Percentiles rank a stretch among this genome's conserved stretches.
These are phyloP conservation scores for Brassica rapa DNA, from an alignment of 345 rosid genomes.

Conservation along the genomic window DNA sequence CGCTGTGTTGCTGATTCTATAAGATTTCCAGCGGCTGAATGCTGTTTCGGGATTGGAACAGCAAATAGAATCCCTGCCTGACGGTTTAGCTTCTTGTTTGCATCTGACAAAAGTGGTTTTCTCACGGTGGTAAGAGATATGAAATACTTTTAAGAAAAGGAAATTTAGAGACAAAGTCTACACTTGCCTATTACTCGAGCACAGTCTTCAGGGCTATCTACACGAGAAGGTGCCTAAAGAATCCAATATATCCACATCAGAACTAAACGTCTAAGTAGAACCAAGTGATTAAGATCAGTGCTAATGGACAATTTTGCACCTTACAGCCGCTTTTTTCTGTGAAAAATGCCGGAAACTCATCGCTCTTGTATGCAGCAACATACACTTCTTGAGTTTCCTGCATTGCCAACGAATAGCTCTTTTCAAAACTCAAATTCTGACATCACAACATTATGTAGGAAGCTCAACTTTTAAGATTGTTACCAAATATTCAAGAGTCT, in stretches of 20 bases:
- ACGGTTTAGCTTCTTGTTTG: conserved; percentile 63
- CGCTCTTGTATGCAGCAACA: conserved; percentile 78
- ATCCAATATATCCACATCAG: conserved; percentile 25
- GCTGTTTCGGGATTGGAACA: conserved; percentile 81
- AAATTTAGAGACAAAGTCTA: conserved; percentile 34
- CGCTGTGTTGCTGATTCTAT: conserved; percentile 79
- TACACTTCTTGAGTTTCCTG: conserved; percentile 98
- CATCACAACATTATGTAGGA: background rate
- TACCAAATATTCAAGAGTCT: conserved; percentile 93
- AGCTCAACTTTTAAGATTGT: background rate
- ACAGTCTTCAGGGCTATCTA: conserved; percentile 81
- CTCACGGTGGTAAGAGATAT: conserved; percentile 4
- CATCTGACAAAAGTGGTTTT: conserved; percentile 54
- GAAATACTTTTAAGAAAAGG: background rate
- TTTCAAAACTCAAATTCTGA: conserved; percentile 9
- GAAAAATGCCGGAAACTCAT: conserved; percentile 93
- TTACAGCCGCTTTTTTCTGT: conserved; percentile 83
- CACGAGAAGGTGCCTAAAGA: conserved; percentile 67
- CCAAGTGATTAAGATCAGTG: conserved; percentile 10
- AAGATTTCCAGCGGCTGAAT: conserved; percentile 69
- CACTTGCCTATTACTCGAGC: conserved; percentile 79
- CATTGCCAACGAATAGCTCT: conserved; percentile 5
- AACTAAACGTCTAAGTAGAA: conserved; percentile 16
- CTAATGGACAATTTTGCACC: conserved; percentile 43
- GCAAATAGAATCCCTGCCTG: conserved; percentile 77